These are phyloP conservation scores for Thymus mandschuricus DNA, from an alignment of 257 asterid genomes.

Conservation along the genomic window DNA sequence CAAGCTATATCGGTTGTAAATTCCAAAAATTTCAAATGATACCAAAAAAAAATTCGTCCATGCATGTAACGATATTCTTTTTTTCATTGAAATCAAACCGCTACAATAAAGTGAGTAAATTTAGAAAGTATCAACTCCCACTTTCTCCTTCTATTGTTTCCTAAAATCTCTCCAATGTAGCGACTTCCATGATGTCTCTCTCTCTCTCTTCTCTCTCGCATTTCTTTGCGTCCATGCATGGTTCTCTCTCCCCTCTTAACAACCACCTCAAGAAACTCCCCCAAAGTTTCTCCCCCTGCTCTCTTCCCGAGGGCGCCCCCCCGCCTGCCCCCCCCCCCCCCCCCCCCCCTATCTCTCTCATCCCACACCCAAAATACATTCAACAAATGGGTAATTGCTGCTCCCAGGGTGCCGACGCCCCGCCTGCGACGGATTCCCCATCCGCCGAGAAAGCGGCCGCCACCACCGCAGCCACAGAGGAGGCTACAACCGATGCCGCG, in stretches of 20 bases:
- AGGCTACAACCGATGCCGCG: slow-evolving; percentile 1
- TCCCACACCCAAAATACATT: neutral
- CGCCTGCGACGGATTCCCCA: slow-evolving; percentile 18
- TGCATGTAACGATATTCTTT: no score
- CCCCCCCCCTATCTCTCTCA: neutral
- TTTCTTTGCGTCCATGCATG: slow-evolving; percentile 36
- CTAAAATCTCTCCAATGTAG: slow-evolving; percentile 55
- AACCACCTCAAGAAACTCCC: slow-evolving; percentile 30
- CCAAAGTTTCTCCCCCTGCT: slow-evolving; percentile 11
- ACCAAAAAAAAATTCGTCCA: no score
- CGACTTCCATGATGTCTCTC: slow-evolving; percentile 29
- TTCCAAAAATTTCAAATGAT: no score
- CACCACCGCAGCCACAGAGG: slow-evolving; percentile 1
- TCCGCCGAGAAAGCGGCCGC: neutral
- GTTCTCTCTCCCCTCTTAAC: slow-evolving; percentile 34
- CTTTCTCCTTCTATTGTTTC: slow-evolving; percentile 12
- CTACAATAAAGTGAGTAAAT: no score
- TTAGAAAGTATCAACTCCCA: neutral
- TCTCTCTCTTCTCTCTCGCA: slow-evolving; percentile 23
- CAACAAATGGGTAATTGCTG: slow-evolving; percentile 69
- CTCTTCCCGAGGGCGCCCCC: slow-evolving; percentile 31
- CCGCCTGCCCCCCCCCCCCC: neutral
- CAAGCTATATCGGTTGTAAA: no score
- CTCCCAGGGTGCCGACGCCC: slow-evolving; percentile 52
- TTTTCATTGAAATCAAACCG: no score